These are phyloP conservation scores for Colletotrichum orbiculare DNA, from an alignment of 2,329 filamentous ascomycete genomes.

Conservation along the genomic window DNA sequence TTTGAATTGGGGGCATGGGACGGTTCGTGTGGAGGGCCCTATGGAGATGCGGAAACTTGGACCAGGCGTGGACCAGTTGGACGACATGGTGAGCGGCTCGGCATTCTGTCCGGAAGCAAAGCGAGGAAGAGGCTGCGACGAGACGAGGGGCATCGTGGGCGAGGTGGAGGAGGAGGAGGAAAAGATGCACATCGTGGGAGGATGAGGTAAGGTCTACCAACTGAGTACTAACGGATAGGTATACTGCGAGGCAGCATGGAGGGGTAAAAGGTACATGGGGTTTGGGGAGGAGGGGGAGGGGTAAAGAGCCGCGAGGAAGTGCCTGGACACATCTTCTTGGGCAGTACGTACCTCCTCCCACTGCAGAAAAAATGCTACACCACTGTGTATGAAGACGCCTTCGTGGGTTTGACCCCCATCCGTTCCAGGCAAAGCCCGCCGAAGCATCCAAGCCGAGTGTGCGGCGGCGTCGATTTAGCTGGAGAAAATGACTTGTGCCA, in stretches of 20 bases:
- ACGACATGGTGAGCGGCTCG: conserved; percentile 1
- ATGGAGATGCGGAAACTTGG: conserved; percentile 4
- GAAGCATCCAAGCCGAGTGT: not conserved
- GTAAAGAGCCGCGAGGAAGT: not conserved
- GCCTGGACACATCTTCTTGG: too few species aligned
- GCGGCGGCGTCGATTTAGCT: not conserved
- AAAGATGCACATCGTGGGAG: not conserved
- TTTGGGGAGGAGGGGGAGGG: conserved; percentile 22
- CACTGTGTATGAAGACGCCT: not conserved
- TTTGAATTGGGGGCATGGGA: too few species aligned
- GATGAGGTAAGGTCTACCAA: not conserved
- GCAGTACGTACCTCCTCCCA: too few species aligned
- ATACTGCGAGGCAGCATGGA: not conserved
- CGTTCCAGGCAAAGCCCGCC: conserved; percentile 29
- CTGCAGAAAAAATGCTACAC: not conserved
- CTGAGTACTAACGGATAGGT: not conserved
- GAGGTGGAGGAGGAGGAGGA: too few species aligned
- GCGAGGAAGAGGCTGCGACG: conserved; percentile 3
- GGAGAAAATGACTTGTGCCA: conserved; percentile 24
- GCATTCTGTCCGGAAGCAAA: conserved; percentile 29
- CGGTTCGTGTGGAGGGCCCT: conserved; percentile 17
- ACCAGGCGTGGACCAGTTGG: not conserved
- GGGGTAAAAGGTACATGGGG: conserved; percentile 10
- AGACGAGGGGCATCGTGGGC: conserved; percentile 8
- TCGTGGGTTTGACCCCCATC: conserved; percentile 21